Evolutionary conservation across 306 rosid species (phyloP).

Genomic region (Glycine soja): DNA sequence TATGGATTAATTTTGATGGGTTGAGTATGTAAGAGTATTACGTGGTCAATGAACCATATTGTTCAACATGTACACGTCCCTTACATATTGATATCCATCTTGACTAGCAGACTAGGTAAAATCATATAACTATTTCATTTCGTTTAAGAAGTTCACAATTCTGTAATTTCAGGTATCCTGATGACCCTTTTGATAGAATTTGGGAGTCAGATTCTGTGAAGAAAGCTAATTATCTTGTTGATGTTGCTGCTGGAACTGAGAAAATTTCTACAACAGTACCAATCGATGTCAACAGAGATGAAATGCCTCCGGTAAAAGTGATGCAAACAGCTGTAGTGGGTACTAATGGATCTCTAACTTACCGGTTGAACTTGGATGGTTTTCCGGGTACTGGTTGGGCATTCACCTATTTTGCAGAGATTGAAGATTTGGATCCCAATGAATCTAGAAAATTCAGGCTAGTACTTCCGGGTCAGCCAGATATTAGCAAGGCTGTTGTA

Average conservation of each 20-base stretch:
- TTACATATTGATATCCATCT: conserved; percentile 7
- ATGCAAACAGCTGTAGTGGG: conserved; percentile 99
- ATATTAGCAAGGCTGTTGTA: conserved; percentile 81
- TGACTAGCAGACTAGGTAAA: neutral
- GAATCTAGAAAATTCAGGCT: conserved; percentile 92
- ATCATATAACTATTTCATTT: too few species aligned
- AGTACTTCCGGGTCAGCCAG: conserved; percentile 77
- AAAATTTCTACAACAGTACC: conserved; percentile 79
- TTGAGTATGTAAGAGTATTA: neutral
- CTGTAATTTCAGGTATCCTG: conserved; percentile 80
- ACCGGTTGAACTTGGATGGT: conserved; percentile 88
- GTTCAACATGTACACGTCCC: neutral
- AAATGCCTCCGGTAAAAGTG: conserved; percentile 82
- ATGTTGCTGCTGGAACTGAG: conserved; percentile 87
- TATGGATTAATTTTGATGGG: conserved; percentile 5
- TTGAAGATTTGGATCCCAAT: conserved; percentile 75
- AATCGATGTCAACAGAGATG: conserved; percentile 69
- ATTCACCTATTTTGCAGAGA: conserved; percentile 85
- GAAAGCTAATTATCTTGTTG: conserved; percentile 95
- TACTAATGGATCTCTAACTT: conserved; percentile 82
- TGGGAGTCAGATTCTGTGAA: conserved; percentile 91
- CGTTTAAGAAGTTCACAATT: neutral
- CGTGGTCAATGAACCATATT: conserved; percentile 10
- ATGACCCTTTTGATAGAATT: conserved; percentile 92
- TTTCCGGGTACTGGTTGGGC: conserved; percentile 97